Evolutionary conservation across 1,284 basidiomycete species (phyloP), one percentile per base, ranked within the genome.

Genomic region (Moesziomyces sp.): DNA sequence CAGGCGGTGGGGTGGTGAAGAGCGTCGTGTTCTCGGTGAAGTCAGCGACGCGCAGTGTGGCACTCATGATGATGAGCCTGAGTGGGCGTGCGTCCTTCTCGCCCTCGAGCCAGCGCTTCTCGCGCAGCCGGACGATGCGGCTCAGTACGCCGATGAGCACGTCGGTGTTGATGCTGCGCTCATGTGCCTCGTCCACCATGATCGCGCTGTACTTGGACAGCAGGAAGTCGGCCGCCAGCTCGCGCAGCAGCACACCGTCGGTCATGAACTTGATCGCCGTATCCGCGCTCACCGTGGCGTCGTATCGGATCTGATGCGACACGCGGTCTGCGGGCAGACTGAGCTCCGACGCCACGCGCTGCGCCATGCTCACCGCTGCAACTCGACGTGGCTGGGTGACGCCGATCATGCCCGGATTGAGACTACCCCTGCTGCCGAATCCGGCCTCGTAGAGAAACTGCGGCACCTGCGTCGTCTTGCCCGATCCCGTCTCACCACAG

Each of bases 191-290:
- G 78, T 99, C 97, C 62, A 99, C 91, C 72, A 99, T 90, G 35
- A 97, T 73, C 23, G 74, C 92, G 24, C 93, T 94, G 85, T 99
- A 99, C 83, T 91, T 93, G 54, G 87, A 89, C 18, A 99, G 87
- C 34, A 97, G 85, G 82, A 99, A 96, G 83, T 99, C 96, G 16
- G 89, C 89, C 0, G 93, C 91, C 23, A 99, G 87, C 85, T 99
- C 97, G 60, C 97, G 91, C 13, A 99, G 87, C 24, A 99, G 86
- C 16, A 99, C 94, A 87, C 97, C 97, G 80, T 99, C 97, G 2
- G 97, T 99, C 96, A 99, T 99, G 87, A 99, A 99, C 85, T 99
- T 98, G 87, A 99, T 94, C 8, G 90, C 90, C 0, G 97, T 99
- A 24, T 90, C 88, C 0, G 93, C 88, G 3, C 93, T 93, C 0